phyloP scores from a whole-genome alignment of 306 rosid species.

The Fagus sylvatica region DNA sequence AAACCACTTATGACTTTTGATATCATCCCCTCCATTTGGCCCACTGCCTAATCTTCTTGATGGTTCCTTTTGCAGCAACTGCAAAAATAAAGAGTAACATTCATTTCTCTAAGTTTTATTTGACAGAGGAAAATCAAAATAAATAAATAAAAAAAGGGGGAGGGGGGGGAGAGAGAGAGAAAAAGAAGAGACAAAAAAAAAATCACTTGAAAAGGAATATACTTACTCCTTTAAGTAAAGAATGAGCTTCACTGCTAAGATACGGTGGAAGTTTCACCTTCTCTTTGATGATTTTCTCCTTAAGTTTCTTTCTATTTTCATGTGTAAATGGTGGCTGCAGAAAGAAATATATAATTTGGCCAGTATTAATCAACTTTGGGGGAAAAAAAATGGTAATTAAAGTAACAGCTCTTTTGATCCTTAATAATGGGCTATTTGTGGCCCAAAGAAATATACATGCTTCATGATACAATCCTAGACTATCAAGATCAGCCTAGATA shows the following conservation, averaged over 20 bases:
- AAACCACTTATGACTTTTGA: constrained; percentile 85
- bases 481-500: not conserved
- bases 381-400: not conserved
- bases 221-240: constrained; percentile 94
- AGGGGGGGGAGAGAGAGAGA: not conserved
- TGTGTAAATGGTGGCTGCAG: constrained; percentile 90
- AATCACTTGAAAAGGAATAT: not conserved
- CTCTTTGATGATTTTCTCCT: constrained; percentile 87
- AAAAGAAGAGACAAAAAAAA: constrained; percentile 3
- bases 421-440: not conserved
- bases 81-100: constrained; percentile 19
- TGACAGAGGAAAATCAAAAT: not conserved
- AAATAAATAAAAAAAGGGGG: not conserved
- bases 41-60: constrained; percentile 75
- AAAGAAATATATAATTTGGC: constrained; percentile 10
- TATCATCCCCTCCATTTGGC: constrained; percentile 71
- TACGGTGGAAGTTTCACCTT: constrained; percentile 81
- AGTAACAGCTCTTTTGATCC: constrained; percentile 20
- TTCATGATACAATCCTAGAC: not conserved
- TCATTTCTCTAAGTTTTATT: not conserved
- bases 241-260: constrained; percentile 81
- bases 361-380: not conserved
- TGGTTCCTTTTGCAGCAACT: constrained; percentile 94
- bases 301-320: constrained; percentile 86
- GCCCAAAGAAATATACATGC: not conserved